Conservation (phyloP, 2,329 filamentous ascomycete genomes). For the Aspergillus thermomutatus region DNA sequence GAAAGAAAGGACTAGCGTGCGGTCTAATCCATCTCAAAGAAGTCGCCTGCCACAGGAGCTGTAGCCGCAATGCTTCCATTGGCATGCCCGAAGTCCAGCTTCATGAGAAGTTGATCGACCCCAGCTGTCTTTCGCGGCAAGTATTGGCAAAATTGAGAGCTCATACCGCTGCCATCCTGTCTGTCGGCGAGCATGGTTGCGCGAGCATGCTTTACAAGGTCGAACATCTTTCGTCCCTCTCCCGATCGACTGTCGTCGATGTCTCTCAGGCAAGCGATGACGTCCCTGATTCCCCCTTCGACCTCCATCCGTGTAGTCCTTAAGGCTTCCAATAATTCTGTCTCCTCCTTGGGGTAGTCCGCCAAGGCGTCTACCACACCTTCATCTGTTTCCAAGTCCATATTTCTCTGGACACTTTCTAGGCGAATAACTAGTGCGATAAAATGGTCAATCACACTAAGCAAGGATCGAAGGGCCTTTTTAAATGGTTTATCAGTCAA, state of each 20-base stretch:
- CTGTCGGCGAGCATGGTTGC: conserved; percentile 26
- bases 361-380: conserved; percentile 74
- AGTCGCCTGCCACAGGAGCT: background rate
- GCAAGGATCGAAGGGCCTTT: conserved; percentile 34
- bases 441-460: conserved; percentile 69
- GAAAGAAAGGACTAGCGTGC: background rate
- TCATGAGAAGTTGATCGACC: conserved; percentile 84
- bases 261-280: conserved; percentile 55
- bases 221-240: conserved; percentile 35
- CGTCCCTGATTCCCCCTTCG: conserved; percentile 62
- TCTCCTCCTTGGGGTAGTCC: conserved; percentile 69
- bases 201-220: conserved; percentile 25
- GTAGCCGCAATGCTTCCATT: conserved; percentile 14
- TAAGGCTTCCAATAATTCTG: conserved; percentile 63
- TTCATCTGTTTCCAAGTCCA: conserved; percentile 78
- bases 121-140: conserved; percentile 71
- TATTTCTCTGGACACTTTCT: conserved; percentile 69
- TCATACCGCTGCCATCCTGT: conserved; percentile 17
- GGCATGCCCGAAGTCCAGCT: conserved; percentile 63
- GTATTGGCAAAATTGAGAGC: conserved; percentile 47
- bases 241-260: conserved; percentile 57
- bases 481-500: conserved; percentile 42
- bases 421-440: conserved; percentile 73
- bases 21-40: conserved; percentile 6
- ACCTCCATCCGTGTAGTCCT: conserved; percentile 62